Evolutionary conservation across 768 basidiomycete species (phyloP), one percentile per base, ranked within the genome.

Genomic region (Pholiota molesta): DNA sequence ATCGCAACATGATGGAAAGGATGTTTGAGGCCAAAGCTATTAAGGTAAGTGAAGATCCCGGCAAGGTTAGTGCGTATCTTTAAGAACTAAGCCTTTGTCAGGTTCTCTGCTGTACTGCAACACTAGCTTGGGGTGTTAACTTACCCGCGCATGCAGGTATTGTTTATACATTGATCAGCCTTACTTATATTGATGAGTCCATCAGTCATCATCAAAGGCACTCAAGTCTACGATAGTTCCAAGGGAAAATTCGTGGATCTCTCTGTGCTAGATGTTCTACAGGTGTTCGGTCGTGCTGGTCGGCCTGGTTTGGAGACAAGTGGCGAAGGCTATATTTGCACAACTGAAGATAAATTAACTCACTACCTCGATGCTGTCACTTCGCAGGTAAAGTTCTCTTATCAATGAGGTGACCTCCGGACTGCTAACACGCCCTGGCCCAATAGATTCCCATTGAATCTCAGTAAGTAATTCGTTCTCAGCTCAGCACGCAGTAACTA

Each of bases 101-200:
- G 96, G 96, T 99, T 55, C 80, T 99, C 17, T 97, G 94, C 74
- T 99, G 97, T 79, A 99, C 97, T 2, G 94, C 97, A 5, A 99
- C 97, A 2, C 82, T 99, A 45, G 97, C 97, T 5, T 99, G 97
- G 97, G 97, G 97, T 76, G 97, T 99, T 67, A 99, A 99, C 74
- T 79, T 99, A 64, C 97, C 97, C 35, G 97, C 97, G 17, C 97
- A 99, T 76, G 97, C 97, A 60, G 94, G 92, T 92, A 64, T 64
- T 52, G 52, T 55, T 17, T 42, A 17, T 26, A 23, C 54, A 51
- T 61, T 23, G 14, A 14, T 13, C 51, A 33, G 44, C 47, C 28
- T 29, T 42, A 21, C 42, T 64, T 55, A 65, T 59, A 47, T 52
- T 65, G 29, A 64, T 40, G 16, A 8, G 49, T 57, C 35, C 28